These are phyloP conservation scores for Intubia oerlemansii DNA, from an alignment of 2,329 filamentous ascomycete genomes.

Conservation along the genomic window DNA sequence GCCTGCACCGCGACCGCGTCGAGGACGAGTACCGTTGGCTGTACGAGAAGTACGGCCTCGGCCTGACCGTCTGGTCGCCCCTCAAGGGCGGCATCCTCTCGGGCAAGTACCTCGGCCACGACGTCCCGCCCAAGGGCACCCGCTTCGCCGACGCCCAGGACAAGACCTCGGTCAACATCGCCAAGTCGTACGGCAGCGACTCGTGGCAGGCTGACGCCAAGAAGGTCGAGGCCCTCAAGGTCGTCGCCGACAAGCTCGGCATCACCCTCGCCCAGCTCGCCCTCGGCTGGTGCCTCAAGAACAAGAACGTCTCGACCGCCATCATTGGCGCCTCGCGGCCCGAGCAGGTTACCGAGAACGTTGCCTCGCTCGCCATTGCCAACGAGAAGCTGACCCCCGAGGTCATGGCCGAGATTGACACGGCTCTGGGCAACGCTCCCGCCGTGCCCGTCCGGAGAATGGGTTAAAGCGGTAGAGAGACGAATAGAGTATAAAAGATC, in stretches of 20 bases:
- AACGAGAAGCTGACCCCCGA: slow-evolving; percentile 24
- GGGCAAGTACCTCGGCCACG: slow-evolving; percentile 39
- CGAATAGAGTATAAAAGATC: background rate
- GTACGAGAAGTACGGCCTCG: slow-evolving; percentile 33
- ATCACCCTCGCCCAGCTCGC: slow-evolving; percentile 28
- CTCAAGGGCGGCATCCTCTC: slow-evolving; percentile 34
- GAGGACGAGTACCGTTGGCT: slow-evolving; percentile 35
- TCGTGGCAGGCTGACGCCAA: slow-evolving; percentile 14
- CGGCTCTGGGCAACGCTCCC: slow-evolving; percentile 11
- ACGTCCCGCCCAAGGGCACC: slow-evolving; percentile 17
- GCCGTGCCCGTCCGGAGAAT: slow-evolving; percentile 2
- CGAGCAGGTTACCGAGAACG: slow-evolving; percentile 29
- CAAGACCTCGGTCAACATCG: slow-evolving; percentile 25
- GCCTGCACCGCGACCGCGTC: slow-evolving; percentile 37
- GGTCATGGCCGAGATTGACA: slow-evolving; percentile 16
- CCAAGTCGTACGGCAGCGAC: slow-evolving; percentile 27
- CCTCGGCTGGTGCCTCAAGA: slow-evolving; percentile 31
- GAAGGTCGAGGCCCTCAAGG: slow-evolving; percentile 4
- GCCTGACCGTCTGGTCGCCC: slow-evolving; percentile 31
- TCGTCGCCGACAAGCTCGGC: slow-evolving; percentile 35
- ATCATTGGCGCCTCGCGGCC: slow-evolving; percentile 29
- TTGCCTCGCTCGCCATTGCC: slow-evolving; percentile 22
- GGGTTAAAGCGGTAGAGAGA: background rate
- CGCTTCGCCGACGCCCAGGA: slow-evolving; percentile 34
- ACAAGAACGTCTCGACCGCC: slow-evolving; percentile 28